Evolutionary conservation across 164 flowering plant genomes (phyloP), one percentile per base, ranked within the genome.

Genomic region (Echeveria elegans): DNA sequence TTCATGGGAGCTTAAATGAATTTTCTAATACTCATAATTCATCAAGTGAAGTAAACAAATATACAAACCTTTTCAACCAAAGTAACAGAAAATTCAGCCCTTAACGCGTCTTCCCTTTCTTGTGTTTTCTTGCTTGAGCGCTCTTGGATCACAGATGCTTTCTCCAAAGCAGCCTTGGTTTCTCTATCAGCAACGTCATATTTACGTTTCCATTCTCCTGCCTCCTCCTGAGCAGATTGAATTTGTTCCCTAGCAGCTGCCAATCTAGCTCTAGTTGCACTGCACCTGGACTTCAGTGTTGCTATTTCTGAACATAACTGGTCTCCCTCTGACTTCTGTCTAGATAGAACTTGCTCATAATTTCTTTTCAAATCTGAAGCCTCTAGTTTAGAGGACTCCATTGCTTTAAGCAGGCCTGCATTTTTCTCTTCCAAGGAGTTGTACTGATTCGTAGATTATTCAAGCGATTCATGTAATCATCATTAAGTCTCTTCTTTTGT

Each of bases 221-320:
- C 97, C 81, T 92, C 99, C 72, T 85, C 97, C 77, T 83, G 90
- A 59, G 98, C 89, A 70, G 99, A 90, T 61, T 83, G 73, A 69
- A 84, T 81, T 74, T 88, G 93, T 71, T 95, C 99, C 45, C 82
- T 84, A 26, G 96, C 91, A 66, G 99, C 99, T 72, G 89, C 92
- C 58, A 90, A 66, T 76, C 95, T 87, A 40, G 99, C 98, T 73
- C 90, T 98, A 64, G 96, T 83, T 70, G 97, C 91, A 82, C 86
- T 77, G 31, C 74, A 77, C 65, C 87, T 80, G 47, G 97, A 85
- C 78, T 78, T 87, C 28, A 92, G 87, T 68, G 82, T 69, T 32
- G 88, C 81, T 74, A 84, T 75, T 77, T 95, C 97, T 19, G 89
- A 77, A 77, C 76, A 74, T 3, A 79, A 68, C 63, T 90, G 89